Base-by-base conservation (phyloP, 1,139 yeast species). In the Saccharomyces hybrid region DNA sequence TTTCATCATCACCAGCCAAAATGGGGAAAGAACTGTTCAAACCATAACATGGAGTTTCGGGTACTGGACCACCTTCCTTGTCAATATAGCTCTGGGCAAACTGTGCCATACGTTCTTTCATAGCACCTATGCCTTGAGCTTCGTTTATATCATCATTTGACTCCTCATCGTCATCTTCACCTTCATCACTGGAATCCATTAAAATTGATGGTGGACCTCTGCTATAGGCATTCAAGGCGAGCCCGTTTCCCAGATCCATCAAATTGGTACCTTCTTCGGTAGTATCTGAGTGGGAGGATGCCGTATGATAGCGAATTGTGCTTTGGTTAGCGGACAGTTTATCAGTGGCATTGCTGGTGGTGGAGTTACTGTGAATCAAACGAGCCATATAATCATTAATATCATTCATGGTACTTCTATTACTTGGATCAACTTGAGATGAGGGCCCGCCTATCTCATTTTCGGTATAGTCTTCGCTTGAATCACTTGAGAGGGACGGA, bases 161-260 rank as follows among this genome's bases (percentile, higher is more conserved):
- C 47, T 59, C 55, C 53, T 47, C 51, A 50, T 52, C 49, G 23
- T 51, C 58, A 9, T 57, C 55, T 27, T 32, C 25, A 9, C 56
- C 61, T 4, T 58, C 62, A 44, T 59, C 66, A 48, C 63, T 59
- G 9, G 67, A 60, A 49, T 58, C 64, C 47, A 64, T 58, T 5
- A 66, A 60, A 26, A 66, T 54, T 2, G 70, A 66, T 5, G 72
- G 71, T 6, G 70, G 69, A 2, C 71, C 70, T 41, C 68, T 59
- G 29, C 56, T 60, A 53, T 65, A 60, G 2, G 69, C 60, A 16
- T 64, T 65, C 16, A 69, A 50, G 3, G 62, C 69, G 29, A 69
- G 57, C 0, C 73, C 73, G 51, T 69, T 67, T 11, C 73, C 73
- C 16, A 69, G 56, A 54, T 69, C 71, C 7, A 68, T 62, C 50